phyloP scores from a whole-genome alignment of 257 asterid species.

The Eucommia ulmoides region DNA sequence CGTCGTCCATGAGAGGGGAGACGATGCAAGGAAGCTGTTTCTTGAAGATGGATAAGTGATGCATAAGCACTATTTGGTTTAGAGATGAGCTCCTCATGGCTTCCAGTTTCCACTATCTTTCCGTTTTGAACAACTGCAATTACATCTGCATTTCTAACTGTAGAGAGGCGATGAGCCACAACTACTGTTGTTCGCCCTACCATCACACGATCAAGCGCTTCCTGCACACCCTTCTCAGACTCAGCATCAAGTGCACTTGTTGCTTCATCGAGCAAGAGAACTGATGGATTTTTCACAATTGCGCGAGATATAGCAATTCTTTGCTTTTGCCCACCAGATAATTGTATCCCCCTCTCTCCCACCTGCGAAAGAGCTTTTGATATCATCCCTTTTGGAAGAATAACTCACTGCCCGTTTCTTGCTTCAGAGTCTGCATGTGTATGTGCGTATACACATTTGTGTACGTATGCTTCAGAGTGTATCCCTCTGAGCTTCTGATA shows the following conservation, averaged over 20 bases:
- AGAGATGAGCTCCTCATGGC: conserved; percentile 83
- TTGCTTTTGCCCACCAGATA: conserved; percentile 97
- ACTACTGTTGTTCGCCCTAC: conserved; percentile 83
- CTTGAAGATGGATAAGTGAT: conserved; percentile 83
- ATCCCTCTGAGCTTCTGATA: conserved; percentile 38
- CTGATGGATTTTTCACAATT: conserved; percentile 76
- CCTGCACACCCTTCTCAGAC: conserved; percentile 89
- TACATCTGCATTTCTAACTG: conserved; percentile 76
- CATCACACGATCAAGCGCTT: conserved; percentile 95
- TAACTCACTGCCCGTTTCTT: neutral
- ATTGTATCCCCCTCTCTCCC: conserved; percentile 96
- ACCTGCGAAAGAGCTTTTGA: conserved; percentile 33
- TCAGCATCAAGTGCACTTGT: conserved; percentile 98
- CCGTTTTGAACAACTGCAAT: conserved; percentile 86
- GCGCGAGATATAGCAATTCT: conserved; percentile 92
- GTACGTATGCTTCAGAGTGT: too few species aligned
- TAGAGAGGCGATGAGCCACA: conserved; percentile 91
- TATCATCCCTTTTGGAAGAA: neutral
- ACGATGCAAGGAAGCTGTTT: conserved; percentile 49
- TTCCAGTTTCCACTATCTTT: conserved; percentile 66
- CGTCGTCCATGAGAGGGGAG: conserved; percentile 65
- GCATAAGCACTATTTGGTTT: conserved; percentile 69
- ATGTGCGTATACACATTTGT: too few species aligned
- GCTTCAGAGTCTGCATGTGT: too few species aligned
- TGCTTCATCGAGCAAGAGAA: conserved; percentile 88